Conservation (phyloP, 345 rosid species). For the Acer saccharum region DNA sequence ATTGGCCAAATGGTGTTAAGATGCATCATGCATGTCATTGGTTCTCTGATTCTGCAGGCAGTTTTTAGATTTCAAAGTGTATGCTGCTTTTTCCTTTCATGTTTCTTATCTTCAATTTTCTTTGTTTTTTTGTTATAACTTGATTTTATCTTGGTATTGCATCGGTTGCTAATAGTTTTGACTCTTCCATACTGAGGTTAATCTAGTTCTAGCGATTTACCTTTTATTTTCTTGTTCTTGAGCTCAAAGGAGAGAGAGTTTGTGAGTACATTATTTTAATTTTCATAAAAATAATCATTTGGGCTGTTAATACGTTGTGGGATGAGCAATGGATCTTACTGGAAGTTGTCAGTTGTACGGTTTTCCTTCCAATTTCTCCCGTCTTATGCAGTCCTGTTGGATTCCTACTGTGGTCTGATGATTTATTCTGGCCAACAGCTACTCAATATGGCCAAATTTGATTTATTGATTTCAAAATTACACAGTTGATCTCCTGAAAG, state of each 20-base stretch:
- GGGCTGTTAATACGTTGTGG: background rate
- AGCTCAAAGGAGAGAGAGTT: background rate
- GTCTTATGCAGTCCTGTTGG: background rate
- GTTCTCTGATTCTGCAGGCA: conserved; percentile 87
- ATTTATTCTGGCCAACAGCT: background rate
- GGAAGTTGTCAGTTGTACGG: background rate
- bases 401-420: background rate
- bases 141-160: background rate
- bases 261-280: too few species aligned
- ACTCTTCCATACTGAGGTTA: background rate
- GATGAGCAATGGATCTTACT: background rate
- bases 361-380: background rate
- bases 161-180: background rate
- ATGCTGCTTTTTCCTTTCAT: conserved; percentile 36
- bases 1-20: conserved; percentile 69
- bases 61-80: conserved; percentile 79
- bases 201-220: background rate
- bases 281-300: too few species aligned
- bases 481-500: too few species aligned
- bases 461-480: too few species aligned
- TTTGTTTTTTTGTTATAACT: background rate
- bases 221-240: background rate
- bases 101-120: background rate
- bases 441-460: too few species aligned
- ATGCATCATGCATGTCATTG: conserved; percentile 87